Evolutionary conservation across 106 monocot genomes (phyloP).

Genomic region (Dendrobium huoshanense): DNA sequence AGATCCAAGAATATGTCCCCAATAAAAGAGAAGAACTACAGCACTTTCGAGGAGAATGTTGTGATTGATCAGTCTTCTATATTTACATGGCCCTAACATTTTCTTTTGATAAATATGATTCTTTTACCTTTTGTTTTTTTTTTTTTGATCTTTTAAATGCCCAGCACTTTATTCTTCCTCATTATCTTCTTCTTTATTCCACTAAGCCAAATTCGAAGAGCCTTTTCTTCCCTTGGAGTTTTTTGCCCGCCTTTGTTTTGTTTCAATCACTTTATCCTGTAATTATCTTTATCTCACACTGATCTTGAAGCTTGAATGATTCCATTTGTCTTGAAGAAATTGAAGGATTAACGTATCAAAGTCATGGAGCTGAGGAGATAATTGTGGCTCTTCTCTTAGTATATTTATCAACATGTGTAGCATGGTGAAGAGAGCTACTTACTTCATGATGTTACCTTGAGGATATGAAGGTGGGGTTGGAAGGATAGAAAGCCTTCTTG

Average conservation of each 20-base stretch:
- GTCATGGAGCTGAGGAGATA: too few species aligned
- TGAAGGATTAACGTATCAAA: too few species aligned
- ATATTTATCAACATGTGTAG: too few species aligned
- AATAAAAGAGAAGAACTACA: background rate
- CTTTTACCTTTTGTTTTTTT: background rate
- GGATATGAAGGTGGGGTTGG: too few species aligned
- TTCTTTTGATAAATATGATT: background rate
- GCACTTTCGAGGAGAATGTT: background rate
- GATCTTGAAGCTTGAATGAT: background rate
- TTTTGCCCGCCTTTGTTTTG: background rate
- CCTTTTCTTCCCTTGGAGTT: background rate
- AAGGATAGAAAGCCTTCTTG: too few species aligned
- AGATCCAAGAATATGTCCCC: constrained; percentile 1
- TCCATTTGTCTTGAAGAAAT: too few species aligned
- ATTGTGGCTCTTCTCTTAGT: too few species aligned
- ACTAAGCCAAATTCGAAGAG: background rate
- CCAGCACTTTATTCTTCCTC: background rate
- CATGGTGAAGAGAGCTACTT: too few species aligned
- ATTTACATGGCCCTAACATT: background rate
- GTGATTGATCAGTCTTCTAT: background rate
- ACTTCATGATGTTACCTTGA: too few species aligned
- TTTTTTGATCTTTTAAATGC: background rate
- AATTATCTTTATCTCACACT: background rate
- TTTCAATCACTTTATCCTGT: background rate
- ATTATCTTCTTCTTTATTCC: constrained; percentile 3